Evolutionary conservation across 2,329 filamentous ascomycete species (phyloP), one percentile per base, ranked within the genome.

Genomic region (Pezicula rhizophila): DNA sequence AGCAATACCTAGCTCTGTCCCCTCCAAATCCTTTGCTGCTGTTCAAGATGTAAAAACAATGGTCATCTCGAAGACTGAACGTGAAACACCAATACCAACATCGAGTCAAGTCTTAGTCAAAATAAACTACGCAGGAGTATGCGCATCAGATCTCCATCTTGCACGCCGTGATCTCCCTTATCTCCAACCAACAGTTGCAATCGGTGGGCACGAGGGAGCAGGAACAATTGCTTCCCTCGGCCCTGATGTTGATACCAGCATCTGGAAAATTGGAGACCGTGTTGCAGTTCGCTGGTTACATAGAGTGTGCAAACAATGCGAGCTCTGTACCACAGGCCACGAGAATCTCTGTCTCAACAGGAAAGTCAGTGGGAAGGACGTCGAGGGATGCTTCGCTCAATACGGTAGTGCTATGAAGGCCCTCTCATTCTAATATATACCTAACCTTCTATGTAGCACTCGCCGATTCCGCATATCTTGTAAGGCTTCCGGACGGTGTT

Each of bases 91-190:
- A 15, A 45, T 26, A 12, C 42, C 42, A 14, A 33, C 12, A 14
- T n/a, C 25, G 28, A 34, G 8, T 23, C 23, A 95, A 71, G 86
- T 95, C 56, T 84, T 95, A 56, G 74, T 95, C 72, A 90, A 92
- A 71, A 78, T 93, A 76, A 89, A 89, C 69, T 93, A 80, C 77
- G 85, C 84, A 28, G 89, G 89, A 65, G 87, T 93, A 60, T 93
- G 88, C 77, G 88, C 92, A 74, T 91, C 88, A 35, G 88, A 93
- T 65, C 76, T 82, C 3, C 79, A 83, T 65, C 87, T 87, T 61
- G 79, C 90, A 71, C 85, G 87, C 56, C 89, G 89, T 50, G 89
- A 95, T 73, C 95, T 89, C 88, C 89, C 89, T 41, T 70, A 95
- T 38, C 66, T 74, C 20, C 78, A 79, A 64, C 93, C 92, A 73